Conservation (phyloP, 305 asterid species). For the Plantago rigida region DNA sequence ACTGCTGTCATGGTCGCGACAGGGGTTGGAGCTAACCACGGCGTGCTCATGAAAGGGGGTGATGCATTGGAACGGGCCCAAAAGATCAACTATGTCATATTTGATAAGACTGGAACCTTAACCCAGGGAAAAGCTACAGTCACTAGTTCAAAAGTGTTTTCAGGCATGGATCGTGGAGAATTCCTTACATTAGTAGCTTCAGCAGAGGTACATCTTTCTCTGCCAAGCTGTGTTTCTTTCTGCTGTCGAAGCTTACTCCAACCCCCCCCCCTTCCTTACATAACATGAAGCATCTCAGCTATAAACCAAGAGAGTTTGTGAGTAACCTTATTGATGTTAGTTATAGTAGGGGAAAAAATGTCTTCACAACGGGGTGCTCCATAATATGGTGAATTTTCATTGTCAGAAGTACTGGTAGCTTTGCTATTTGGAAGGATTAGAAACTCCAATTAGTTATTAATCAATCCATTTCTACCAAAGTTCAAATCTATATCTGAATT, state of each 20-base stretch:
- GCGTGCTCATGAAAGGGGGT: conserved; percentile 97
- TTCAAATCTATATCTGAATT: conserved; percentile 14
- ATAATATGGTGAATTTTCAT: not conserved
- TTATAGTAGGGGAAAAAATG: not conserved
- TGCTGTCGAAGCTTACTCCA: too few species aligned
- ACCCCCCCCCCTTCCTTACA: too few species aligned
- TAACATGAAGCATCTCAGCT: too few species aligned
- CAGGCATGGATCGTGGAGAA: conserved; percentile 83
- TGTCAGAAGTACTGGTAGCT: not conserved
- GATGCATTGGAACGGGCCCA: conserved; percentile 96
- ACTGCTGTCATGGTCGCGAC: conserved; percentile 99
- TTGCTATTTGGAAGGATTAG: not conserved
- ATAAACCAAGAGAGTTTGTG: too few species aligned
- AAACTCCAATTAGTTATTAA: not conserved
- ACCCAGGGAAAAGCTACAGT: conserved; percentile 97
- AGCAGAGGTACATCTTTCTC: conserved; percentile 64
- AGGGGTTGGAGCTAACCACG: conserved; percentile 97
- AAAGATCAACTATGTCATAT: conserved; percentile 70
- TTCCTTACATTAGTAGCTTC: conserved; percentile 94
- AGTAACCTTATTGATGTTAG: too few species aligned
- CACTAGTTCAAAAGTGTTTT: conserved; percentile 63
- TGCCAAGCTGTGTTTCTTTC: not conserved
- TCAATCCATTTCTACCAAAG: not conserved
- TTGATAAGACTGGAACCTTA: conserved; percentile 94
- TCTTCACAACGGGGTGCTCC: not conserved